Percentiles rank a stretch among this genome's conserved stretches.
phyloP scores from a whole-genome alignment of 495 filamentous ascomycete genomes.

The Hypoxylon subgilvum region DNA sequence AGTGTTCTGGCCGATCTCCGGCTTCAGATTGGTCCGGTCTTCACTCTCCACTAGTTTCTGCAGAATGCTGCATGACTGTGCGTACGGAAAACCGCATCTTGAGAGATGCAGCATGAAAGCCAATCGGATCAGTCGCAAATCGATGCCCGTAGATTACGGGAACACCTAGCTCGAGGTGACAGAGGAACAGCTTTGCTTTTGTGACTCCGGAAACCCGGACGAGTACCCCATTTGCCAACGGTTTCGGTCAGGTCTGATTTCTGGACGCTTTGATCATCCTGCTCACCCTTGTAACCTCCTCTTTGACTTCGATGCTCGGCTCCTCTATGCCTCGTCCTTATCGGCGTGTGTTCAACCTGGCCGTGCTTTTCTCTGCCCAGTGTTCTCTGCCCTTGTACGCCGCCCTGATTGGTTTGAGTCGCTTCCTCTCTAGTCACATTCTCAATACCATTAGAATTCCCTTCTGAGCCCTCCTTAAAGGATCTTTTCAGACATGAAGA shows the following conservation, averaged over 20 bases:
- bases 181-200: constrained; percentile 56
- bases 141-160: constrained; percentile 47
- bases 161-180: constrained; percentile 50
- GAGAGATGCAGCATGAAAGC: constrained; percentile 45
- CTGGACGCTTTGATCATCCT: constrained; percentile 51
- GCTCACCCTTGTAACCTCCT: constrained; percentile 43
- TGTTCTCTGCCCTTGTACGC: no score
- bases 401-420: no score
- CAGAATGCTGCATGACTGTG: constrained; percentile 47
- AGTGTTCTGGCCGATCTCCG: constrained; percentile 20
- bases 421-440: no score
- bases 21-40: constrained; percentile 24
- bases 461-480: no score
- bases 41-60: constrained; percentile 29
- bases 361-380: no score
- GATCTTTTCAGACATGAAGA: no score
- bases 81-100: constrained; percentile 44
- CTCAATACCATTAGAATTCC: no score
- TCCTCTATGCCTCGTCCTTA: constrained; percentile 1
- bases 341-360: no score
- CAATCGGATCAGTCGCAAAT: constrained; percentile 47
- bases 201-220: constrained; percentile 51
- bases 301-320: constrained; percentile 20
- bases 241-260: constrained; percentile 45
- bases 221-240: constrained; percentile 58